A percentile compares a stretch with the other conserved stretches of the same genome.
These are phyloP conservation scores for Neurospora sp. DNA, from an alignment of 2,329 filamentous ascomycete genomes.

Conservation along the genomic window DNA sequence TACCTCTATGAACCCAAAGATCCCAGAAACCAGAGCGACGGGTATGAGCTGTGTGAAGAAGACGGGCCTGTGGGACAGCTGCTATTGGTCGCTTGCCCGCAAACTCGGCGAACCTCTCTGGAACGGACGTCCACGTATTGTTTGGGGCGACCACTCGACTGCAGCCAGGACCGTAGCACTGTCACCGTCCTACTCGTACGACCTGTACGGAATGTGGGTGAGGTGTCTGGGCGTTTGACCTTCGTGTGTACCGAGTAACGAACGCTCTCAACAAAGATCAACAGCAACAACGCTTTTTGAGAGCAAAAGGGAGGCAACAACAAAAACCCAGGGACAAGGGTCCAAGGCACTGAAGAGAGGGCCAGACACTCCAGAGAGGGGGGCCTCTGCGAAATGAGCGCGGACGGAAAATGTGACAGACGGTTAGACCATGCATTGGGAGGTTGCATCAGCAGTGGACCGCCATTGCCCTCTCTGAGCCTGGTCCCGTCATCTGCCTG, in stretches of 20 bases:
- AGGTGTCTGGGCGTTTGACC: not conserved
- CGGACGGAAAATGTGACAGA: slow-evolving; percentile 14
- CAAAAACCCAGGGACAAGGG: not conserved
- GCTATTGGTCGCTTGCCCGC: slow-evolving; percentile 13
- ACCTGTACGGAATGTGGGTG: not conserved
- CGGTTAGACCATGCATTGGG: slow-evolving; percentile 10
- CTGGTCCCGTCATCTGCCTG: not conserved
- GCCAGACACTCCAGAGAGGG: slow-evolving; percentile 8
- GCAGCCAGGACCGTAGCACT: slow-evolving; percentile 7
- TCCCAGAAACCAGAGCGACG: slow-evolving; percentile 20
- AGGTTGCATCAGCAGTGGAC: slow-evolving; percentile 14
- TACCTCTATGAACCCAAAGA: slow-evolving; percentile 6
- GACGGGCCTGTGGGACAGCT: slow-evolving; percentile 12
- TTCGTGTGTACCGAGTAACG: not conserved
- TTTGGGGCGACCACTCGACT: slow-evolving; percentile 8
- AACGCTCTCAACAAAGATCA: not conserved
- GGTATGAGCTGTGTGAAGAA: slow-evolving; percentile 11
- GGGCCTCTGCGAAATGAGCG: slow-evolving; percentile 15
- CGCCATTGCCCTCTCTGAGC: not conserved
- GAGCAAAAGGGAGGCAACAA: not conserved
- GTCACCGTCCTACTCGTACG: not conserved
- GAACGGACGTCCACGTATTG: slow-evolving; percentile 12
- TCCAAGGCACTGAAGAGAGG: slow-evolving; percentile 4
- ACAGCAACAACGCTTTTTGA: not conserved
- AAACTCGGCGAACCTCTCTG: not conserved